phyloP scores from a whole-genome alignment of 2,329 filamentous ascomycete species.

The Aspergillus neoniger region DNA sequence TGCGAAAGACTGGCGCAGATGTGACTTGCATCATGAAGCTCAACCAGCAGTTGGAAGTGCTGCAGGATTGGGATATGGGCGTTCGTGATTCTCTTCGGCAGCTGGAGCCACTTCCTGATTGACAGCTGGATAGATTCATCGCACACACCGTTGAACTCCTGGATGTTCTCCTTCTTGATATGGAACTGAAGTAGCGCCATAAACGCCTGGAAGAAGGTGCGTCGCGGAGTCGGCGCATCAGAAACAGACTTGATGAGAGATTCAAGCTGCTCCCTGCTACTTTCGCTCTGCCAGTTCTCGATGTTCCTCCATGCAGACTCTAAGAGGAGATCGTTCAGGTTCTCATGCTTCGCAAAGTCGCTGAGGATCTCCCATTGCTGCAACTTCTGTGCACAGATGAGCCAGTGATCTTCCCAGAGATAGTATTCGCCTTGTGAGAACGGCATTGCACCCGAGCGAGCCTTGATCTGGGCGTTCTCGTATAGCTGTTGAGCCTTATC shows the following conservation, averaged over 20 bases:
- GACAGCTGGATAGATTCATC: conserved; percentile 97
- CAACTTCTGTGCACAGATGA: conserved; percentile 93
- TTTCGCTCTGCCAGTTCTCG: conserved; percentile 87
- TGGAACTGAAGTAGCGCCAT: conserved; percentile 95
- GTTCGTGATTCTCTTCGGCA: conserved; percentile 90
- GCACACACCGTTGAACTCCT: conserved; percentile 85
- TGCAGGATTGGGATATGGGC: conserved; percentile 93
- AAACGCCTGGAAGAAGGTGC: conserved; percentile 97
- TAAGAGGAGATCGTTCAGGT: conserved; percentile 91
- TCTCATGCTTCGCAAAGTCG: conserved; percentile 98
- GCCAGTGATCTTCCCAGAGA: conserved; percentile 99
- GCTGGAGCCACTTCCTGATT: conserved; percentile 97
- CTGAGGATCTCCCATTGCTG: conserved; percentile 98
- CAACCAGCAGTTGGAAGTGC: conserved; percentile 96
- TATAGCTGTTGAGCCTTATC: conserved; percentile 98
- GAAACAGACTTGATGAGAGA: conserved; percentile 95
- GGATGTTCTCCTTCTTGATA: conserved; percentile 75
- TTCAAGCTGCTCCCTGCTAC: conserved; percentile 86
- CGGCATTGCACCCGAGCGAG: conserved; percentile 89
- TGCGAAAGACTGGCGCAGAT: conserved; percentile 88
- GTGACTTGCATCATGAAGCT: conserved; percentile 94
- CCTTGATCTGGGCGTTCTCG: conserved; percentile 95
- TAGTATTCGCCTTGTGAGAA: conserved; percentile 98
- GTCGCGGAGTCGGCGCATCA: conserved; percentile 89
- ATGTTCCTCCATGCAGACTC: conserved; percentile 95